phyloP scores from a whole-genome alignment of 2,329 filamentous ascomycete species.

The Clathrospora elynae region DNA sequence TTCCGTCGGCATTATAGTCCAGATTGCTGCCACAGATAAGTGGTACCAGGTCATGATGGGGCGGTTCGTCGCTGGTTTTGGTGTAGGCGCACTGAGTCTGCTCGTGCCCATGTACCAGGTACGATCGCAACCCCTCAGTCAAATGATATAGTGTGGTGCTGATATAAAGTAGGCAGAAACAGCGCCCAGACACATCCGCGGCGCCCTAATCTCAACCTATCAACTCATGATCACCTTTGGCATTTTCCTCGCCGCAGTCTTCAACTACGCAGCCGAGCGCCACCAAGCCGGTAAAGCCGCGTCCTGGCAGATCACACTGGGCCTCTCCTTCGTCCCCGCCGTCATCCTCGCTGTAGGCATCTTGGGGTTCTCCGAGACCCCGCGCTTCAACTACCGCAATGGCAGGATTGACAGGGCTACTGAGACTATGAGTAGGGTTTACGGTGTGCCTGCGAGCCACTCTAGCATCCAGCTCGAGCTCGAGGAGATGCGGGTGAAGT shows the following conservation, averaged over 20 bases:
- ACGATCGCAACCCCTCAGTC: neutral
- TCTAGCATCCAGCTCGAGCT: slow-evolving; percentile 58
- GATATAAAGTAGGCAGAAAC: slow-evolving; percentile 56
- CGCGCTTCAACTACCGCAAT: slow-evolving; percentile 61
- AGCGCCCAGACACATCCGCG: slow-evolving; percentile 66
- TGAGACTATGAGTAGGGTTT: slow-evolving; percentile 57
- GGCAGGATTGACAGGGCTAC: slow-evolving; percentile 58
- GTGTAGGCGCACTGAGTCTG: slow-evolving; percentile 67
- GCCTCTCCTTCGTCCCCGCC: slow-evolving; percentile 60
- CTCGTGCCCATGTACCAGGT: slow-evolving; percentile 63
- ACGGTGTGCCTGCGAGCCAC: slow-evolving; percentile 61
- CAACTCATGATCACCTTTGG: slow-evolving; percentile 72
- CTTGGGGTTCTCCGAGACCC: slow-evolving; percentile 59
- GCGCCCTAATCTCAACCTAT: slow-evolving; percentile 65
- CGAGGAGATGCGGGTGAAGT: slow-evolving; percentile 59
- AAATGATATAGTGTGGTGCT: neutral
- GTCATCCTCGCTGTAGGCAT: slow-evolving; percentile 59
- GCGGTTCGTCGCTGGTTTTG: slow-evolving; percentile 66
- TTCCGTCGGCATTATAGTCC: slow-evolving; percentile 66
- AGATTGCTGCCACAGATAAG: slow-evolving; percentile 60
- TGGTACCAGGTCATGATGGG: slow-evolving; percentile 69
- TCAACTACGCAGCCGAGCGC: slow-evolving; percentile 65
- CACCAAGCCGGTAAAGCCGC: slow-evolving; percentile 50
- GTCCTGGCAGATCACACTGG: slow-evolving; percentile 68
- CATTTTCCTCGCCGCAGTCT: slow-evolving; percentile 58